Percentiles rank a stretch among this genome's conserved stretches.
Conservation (phyloP, 495 filamentous ascomycete species). For the Talaromyces thailandensis region DNA sequence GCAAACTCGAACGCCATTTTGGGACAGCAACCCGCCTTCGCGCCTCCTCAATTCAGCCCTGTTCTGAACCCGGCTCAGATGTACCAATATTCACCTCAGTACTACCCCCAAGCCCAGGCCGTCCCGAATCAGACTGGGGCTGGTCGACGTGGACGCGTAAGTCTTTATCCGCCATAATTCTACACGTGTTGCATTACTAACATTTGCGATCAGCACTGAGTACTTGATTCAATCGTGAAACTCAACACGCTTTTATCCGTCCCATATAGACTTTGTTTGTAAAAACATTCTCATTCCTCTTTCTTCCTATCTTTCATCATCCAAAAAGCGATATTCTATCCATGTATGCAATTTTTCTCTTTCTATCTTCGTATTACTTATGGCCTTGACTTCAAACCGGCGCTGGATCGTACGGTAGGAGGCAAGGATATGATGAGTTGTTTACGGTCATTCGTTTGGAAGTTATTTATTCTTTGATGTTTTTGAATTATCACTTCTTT, state of each 20-base stretch:
- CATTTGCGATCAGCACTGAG: conserved; percentile 12
- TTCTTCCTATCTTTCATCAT: conserved; percentile 10
- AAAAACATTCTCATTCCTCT: conserved; percentile 23
- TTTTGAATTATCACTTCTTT: background rate
- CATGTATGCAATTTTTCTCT: conserved; percentile 6
- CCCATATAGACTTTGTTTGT: conserved; percentile 28
- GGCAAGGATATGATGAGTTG: conserved; percentile 12
- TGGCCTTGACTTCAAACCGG: conserved; percentile 25
- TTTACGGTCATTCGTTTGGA: conserved; percentile 7
- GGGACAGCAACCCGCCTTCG: conserved; percentile 35
- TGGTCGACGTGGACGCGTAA: conserved; percentile 43
- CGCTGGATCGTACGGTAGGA: conserved; percentile 39
- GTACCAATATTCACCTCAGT: conserved; percentile 46
- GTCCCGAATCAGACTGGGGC: conserved; percentile 35
- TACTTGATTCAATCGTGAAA: conserved; percentile 6
- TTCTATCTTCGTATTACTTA: conserved; percentile 12
- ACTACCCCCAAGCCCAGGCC: conserved; percentile 35
- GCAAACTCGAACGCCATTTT: conserved; percentile 35
- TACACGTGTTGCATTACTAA: conserved; percentile 13
- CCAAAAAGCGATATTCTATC: conserved; percentile 5
- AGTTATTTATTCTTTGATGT: background rate
- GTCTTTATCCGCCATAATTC: conserved; percentile 8
- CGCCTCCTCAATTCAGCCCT: conserved; percentile 39
- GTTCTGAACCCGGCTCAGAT: conserved; percentile 37
- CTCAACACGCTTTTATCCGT: conserved; percentile 24